Base-by-base conservation (phyloP, 2,329 filamentous ascomycete genomes). In the Claviceps sp. region DNA sequence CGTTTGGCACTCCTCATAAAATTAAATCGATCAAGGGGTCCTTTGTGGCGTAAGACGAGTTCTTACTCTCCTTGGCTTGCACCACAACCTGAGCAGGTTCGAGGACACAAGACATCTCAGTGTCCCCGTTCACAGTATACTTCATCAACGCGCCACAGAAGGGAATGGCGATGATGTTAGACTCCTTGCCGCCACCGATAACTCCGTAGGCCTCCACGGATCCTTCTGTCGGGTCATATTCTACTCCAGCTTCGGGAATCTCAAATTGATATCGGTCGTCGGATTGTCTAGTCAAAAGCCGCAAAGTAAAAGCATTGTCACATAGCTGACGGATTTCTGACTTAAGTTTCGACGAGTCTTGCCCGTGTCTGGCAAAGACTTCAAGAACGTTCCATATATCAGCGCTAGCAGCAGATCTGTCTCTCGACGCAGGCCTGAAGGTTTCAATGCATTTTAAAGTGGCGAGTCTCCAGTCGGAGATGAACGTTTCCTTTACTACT, bases 61-160 rank as follows among this genome's bases (percentile, higher is more conserved):
- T 18, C 4, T 47, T 2, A 20, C 18, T 2, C 14, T n/a, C 1
- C 14, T 4, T 22, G 5, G 40, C 24, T 14, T 50, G 16, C 5
- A 37, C 48, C 22, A 50, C 24, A 5, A 50, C 38, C 14, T 43
- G 48, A 13, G 48, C 48, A 11, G 40, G 26, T 24, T 43, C 40
- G 11, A 50, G 45, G 11, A 11, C 20, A 37, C 4, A 8, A 18
- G 9, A 9, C 3, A 4, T 5, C n/a, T 48, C 20, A 41, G 13
- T 18, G 26, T 47, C 24, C n/a, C 6, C 34, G 24, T 2, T n/a
- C 5, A 20, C 13, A n/a, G 14, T 48, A 14, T 48, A n/a, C 16
- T 48, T 48, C 2, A 30, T 1, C 47, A 48, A 22, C 4, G 47
- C 47, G 6, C 37, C 47, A 37, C 22, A 48, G 14, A 48, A 16